Evolutionary conservation across 208 protist species (phyloP), one percentile per base, ranked within the genome.

Genomic region (Vickermania ingenoplastis): DNA sequence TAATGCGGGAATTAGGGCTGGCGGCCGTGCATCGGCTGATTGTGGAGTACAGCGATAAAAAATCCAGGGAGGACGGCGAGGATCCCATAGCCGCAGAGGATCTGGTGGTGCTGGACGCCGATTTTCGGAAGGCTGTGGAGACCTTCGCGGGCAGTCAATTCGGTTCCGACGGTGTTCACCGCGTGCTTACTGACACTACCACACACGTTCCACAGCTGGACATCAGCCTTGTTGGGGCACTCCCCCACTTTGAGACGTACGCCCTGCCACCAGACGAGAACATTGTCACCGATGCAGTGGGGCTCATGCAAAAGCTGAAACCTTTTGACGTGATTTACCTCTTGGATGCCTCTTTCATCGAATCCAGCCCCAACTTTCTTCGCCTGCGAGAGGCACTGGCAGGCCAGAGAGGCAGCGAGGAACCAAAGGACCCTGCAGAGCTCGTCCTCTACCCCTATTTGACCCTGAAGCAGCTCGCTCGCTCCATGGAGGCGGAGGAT

Each of bases 311-410:
- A 13, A 57, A 74, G 1, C 31, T 80, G 14, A n/a, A 31, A 13
- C 63, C 67, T 2, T 84, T 73, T 59, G 55, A 64, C 27, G 57
- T 31, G 3, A 65, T 91, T n/a, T 90, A 79, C 63, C 53, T 94
- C 23, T 64, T 94, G 17, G 87, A 94, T 68, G 67, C 80, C 29
- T 94, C 87, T 4, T 94, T 91, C 69, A 67, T 94, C 7, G 87
- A 94, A 57, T 86, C 75, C 23, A 80, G 78, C 24, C 81, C 91
- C 57, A 31, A 67, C 5, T 94, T 91, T 63, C 57, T 90, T 29
- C 61, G 36, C 7, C n/a, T 92, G 81, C 13, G 53, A 36, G 22
- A 50, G 2, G 5, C 25, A 7, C 28, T 1, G 36, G n/a, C n/a
- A n/a, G n/a, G n/a, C n/a, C n/a, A n/a, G n/a, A n/a, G n/a, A n/a